Evolutionary conservation across 2,329 filamentous ascomycete genomes (phyloP).

Genomic region (Stagonosporopsis rhizophila): DNA sequence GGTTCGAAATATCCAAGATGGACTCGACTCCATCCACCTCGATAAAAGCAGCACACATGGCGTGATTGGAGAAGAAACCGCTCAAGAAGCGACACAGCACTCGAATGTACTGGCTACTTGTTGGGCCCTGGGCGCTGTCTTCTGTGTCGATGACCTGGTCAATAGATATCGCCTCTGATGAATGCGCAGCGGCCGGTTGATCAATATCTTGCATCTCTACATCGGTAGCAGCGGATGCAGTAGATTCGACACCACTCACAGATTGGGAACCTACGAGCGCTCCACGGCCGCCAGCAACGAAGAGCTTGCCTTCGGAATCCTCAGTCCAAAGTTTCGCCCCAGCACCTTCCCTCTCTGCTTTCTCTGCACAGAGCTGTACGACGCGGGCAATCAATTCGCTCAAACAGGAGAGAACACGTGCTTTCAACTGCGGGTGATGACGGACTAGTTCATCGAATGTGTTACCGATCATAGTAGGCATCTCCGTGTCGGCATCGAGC

Average conservation of each 20-base stretch:
- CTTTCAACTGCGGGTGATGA: conserved; percentile 86
- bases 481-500: conserved; percentile 75
- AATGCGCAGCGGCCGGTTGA: conserved; percentile 13
- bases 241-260: conserved; percentile 44
- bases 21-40: conserved; percentile 81
- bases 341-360: conserved; percentile 72
- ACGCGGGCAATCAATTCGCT: conserved; percentile 88
- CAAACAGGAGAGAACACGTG: conserved; percentile 81
- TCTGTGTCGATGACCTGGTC: conserved; percentile 57
- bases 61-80: conserved; percentile 77
- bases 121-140: conserved; percentile 58
- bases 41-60: conserved; percentile 76
- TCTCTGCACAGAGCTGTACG: conserved; percentile 72
- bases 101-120: conserved; percentile 73
- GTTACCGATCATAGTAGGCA: conserved; percentile 77
- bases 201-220: conserved; percentile 70
- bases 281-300: conserved; percentile 64
- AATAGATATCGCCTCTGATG: conserved; percentile 39
- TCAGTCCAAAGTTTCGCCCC: conserved; percentile 80
- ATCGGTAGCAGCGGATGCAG: conserved; percentile 46
- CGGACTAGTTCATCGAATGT: conserved; percentile 94
- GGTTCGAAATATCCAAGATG: conserved; percentile 81
- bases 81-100: conserved; percentile 79
- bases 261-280: conserved; percentile 48
- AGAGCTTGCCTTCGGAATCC: conserved; percentile 63